Evolutionary conservation across 1,284 basidiomycete species (phyloP), one percentile per base, ranked within the genome.

Genomic region (Moesziomyces parantarcticus): DNA sequence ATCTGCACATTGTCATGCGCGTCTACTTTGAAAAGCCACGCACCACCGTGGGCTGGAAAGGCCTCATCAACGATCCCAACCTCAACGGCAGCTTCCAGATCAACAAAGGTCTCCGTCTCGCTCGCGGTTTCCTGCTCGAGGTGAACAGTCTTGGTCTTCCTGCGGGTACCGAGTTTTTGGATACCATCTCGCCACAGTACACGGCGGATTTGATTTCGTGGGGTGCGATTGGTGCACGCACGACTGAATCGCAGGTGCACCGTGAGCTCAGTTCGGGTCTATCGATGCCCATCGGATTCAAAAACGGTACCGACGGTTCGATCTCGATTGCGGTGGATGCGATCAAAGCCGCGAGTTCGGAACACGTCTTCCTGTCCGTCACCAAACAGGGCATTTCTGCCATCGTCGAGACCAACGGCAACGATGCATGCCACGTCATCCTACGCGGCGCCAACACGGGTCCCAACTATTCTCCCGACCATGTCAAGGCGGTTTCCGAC

Each of bases 21-120:
- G 79, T 83, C 42, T 82, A 83, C 72, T 81, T 83, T 57, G 81
- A 83, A 43, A 83, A 84, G 61, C 83, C 83, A 11, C 72, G 96
- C 44, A 98, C 96, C 13, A 98, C 96, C 0, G 91, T 98, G 54
- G 95, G 95, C 20, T 98, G 96, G 96, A 98, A 98, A 85, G 96
- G 96, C 51, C 89, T 99, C 71, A 98, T 99, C 86, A 99, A 98
- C 83, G 86, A 94, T 82, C 93, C 93, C 6, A 89, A 92, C 65
- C 89, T 95, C 85, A 93, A 94, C 83, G 88, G 84, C 52, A 78
- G 78, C 81, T 95, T 92, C 88, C 90, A 94, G 79, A 98, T 98
- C 86, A 99, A 99, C 89, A 94, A 92, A 83, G 96, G 96, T 43
- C 88, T 99, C 49, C 90, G 94, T n/a, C 88, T 92, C 55, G 96